Conservation (phyloP, 1,139 yeast species). For the Protomyces gravidus region DNA sequence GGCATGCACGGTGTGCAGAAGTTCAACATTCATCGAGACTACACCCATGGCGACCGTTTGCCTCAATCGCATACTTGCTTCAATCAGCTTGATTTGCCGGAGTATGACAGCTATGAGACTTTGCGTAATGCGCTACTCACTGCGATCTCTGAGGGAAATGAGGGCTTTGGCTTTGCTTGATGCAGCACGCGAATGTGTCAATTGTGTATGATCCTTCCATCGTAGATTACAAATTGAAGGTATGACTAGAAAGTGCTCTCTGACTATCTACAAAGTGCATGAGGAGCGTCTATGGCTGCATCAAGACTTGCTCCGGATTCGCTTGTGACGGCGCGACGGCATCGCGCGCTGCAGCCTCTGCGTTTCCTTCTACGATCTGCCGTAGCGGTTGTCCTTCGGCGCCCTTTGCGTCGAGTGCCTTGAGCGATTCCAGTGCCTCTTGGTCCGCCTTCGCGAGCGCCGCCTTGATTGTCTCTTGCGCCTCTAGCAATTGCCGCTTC, state of each 20-base stretch:
- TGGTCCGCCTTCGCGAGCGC: neutral
- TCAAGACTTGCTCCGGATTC: neutral
- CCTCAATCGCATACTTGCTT: slow-evolving; percentile 60
- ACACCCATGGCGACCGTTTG: slow-evolving; percentile 75
- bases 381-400: neutral
- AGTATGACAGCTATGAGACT: slow-evolving; percentile 81
- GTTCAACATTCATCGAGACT: slow-evolving; percentile 86
- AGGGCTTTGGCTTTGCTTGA: slow-evolving; percentile 85
- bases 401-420: neutral
- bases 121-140: slow-evolving; percentile 72
- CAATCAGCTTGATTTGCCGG: slow-evolving; percentile 80
- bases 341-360: neutral
- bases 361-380: neutral
- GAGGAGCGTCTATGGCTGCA: neutral
- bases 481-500: slow-evolving; percentile 34
- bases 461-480: neutral
- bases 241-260: too few species aligned
- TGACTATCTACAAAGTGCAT: neutral
- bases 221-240: too few species aligned
- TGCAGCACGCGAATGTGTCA: neutral
- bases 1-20: slow-evolving; percentile 85
- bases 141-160: slow-evolving; percentile 93
- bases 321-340: neutral
- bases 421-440: neutral
- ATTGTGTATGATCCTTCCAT: neutral